A percentile compares a stretch with the other conserved stretches of the same genome.
These are phyloP conservation scores for Gaillardinia entomophila DNA, from an alignment of 805 yeast genomes.

Conservation along the genomic window DNA sequence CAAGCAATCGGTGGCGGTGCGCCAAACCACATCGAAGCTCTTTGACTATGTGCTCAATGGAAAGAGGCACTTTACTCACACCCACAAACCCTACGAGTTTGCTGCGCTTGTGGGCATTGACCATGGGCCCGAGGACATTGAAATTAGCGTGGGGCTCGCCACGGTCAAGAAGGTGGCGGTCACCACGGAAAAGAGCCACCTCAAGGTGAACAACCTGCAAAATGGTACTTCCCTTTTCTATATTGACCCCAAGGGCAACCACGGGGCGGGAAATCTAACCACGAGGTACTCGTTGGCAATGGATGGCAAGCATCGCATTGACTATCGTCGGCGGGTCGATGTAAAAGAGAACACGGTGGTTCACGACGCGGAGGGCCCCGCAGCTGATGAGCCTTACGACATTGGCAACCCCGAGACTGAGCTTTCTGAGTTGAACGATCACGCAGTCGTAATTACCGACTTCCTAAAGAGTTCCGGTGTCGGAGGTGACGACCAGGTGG, in stretches of 20 bases:
- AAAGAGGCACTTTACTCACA: not conserved
- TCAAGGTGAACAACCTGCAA: slow-evolving; percentile 27
- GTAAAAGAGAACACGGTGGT: too few relatives aligned
- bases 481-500: too few relatives aligned
- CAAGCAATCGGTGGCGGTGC: slow-evolving; percentile 25
- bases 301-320: slow-evolving; percentile 9
- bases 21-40: not conserved
- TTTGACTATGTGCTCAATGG: not conserved
- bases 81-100: not conserved
- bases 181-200: too few relatives aligned
- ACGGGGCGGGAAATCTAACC: slow-evolving; percentile 37
- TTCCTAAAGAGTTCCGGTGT: too few relatives aligned
- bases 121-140: slow-evolving; percentile 12
- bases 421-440: too few relatives aligned
- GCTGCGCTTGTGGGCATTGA: not conserved
- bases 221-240: slow-evolving; percentile 42
- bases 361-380: too few relatives aligned
- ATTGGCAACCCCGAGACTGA: too few relatives aligned
- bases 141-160: slow-evolving; percentile 9
- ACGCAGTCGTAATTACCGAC: too few relatives aligned
- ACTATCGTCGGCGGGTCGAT: slow-evolving; percentile 7
- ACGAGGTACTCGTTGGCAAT: slow-evolving; percentile 19
- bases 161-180: slow-evolving; percentile 13
- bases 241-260: slow-evolving; percentile 39
- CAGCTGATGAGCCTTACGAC: too few relatives aligned